Evolutionary conservation across 441 rosid species (phyloP).

Genomic region (Biscutella laevigata): DNA sequence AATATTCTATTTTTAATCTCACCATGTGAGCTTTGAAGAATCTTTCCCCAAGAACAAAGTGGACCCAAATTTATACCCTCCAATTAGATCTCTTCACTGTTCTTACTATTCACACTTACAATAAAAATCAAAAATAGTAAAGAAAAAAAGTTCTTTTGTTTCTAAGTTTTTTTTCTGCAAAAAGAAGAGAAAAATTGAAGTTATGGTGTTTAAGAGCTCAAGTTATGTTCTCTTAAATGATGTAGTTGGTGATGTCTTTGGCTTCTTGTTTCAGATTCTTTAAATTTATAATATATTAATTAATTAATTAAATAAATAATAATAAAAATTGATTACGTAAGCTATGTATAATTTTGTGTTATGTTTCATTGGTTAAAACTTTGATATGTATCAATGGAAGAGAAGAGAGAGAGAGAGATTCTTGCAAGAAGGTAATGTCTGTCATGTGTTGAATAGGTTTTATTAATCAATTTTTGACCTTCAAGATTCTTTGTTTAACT

Average conservation of each 20-base stretch:
- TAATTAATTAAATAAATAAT: slow-evolving; percentile 17
- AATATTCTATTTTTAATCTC: slow-evolving; percentile 20
- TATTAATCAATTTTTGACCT: slow-evolving; percentile 29
- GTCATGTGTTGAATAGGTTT: slow-evolving; percentile 25
- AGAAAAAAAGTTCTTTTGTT: slow-evolving; percentile 1
- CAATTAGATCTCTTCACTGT: slow-evolving; percentile 27
- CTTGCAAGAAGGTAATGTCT: slow-evolving; percentile 28
- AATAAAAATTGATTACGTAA: slow-evolving; percentile 25
- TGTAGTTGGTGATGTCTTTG: slow-evolving; percentile 27
- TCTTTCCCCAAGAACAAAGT: slow-evolving; percentile 28
- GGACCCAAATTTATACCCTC: slow-evolving; percentile 30
- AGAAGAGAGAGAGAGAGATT: slow-evolving; percentile 31
- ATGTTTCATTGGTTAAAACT: slow-evolving; percentile 21
- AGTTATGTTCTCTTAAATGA: slow-evolving; percentile 16
- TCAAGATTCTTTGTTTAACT: slow-evolving; percentile 27
- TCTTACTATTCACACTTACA: slow-evolving; percentile 17
- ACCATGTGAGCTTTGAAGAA: slow-evolving; percentile 35
- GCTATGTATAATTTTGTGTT: slow-evolving; percentile 23
- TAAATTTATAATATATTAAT: neutral
- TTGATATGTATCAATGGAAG: slow-evolving; percentile 11
- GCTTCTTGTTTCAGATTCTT: slow-evolving; percentile 19
- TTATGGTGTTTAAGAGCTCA: neutral
- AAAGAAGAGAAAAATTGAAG: slow-evolving; percentile 9
- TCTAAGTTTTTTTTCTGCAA: slow-evolving; percentile 21
- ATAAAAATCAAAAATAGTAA: neutral